These are phyloP conservation scores for Fusarium virguliforme DNA, from an alignment of 2,329 filamentous ascomycete species.

Conservation along the genomic window DNA sequence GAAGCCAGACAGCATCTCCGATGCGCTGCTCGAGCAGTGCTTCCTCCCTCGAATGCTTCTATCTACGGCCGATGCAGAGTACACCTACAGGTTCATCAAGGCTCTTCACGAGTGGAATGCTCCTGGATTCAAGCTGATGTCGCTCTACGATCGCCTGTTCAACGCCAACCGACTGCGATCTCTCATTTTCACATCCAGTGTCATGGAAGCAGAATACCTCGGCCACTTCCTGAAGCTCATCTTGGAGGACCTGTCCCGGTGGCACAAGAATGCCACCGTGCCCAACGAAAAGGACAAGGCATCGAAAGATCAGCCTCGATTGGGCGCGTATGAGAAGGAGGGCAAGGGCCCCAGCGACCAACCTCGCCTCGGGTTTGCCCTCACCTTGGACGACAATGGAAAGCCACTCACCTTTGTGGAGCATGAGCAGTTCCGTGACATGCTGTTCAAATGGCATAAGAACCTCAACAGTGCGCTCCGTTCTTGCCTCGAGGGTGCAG, in stretches of 20 bases:
- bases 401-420: slow-evolving; percentile 82
- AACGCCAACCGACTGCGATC: slow-evolving; percentile 84
- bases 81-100: slow-evolving; percentile 87
- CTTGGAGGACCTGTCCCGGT: slow-evolving; percentile 83
- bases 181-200: slow-evolving; percentile 90
- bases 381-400: slow-evolving; percentile 75
- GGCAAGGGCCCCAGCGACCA: slow-evolving; percentile 69
- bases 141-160: slow-evolving; percentile 88
- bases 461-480: slow-evolving; percentile 85
- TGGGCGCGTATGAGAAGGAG: slow-evolving; percentile 87
- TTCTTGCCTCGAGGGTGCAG: slow-evolving; percentile 83
- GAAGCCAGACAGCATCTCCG: slow-evolving; percentile 78
- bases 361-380: slow-evolving; percentile 83
- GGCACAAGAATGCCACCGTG: slow-evolving; percentile 82
- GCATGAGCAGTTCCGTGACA: slow-evolving; percentile 87
- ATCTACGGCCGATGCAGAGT: slow-evolving; percentile 90
- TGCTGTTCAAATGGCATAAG: slow-evolving; percentile 93
- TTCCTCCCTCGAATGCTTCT: slow-evolving; percentile 89
- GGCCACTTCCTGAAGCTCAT: slow-evolving; percentile 90
- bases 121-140: slow-evolving; percentile 88
- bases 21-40: slow-evolving; percentile 89
- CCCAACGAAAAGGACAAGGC: slow-evolving; percentile 61
- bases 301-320: slow-evolving; percentile 66
- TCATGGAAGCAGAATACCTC: slow-evolving; percentile 93
- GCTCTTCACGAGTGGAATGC: slow-evolving; percentile 89